Base-by-base conservation (phyloP, 768 basidiomycete genomes). In the Dictyophora rubrovolvata region DNA sequence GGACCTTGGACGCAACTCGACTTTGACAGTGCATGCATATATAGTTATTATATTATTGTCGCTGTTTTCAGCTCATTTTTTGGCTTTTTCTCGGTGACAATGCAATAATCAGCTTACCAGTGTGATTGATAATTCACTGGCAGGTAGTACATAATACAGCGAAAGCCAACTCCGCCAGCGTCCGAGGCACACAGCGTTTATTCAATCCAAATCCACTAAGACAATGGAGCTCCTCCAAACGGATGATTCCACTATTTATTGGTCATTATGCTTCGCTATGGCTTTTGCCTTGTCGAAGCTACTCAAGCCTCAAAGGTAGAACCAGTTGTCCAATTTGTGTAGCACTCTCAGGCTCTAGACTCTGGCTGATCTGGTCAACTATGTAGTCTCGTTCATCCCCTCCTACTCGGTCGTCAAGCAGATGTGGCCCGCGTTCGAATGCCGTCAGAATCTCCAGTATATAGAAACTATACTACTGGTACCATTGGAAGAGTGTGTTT, bases 351-450 rank as follows among this genome's bases (percentile, higher is more conserved):
- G n/a, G n/a, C n/a, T 46, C 59, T 33, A 17, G 48, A 17, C 11
- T 3, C 9, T 21, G 3, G 1, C 16, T 20, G 10, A 58, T 16
- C 11, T 52, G 55, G n/a, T n/a, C 65, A 28, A 47, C 52, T 34
- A 54, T 63, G 42, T 50, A 57, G 57, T 37, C 80, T 94, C 48
- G 92, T 94, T 0, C 93, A 96, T 66, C 93, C 93, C n/a, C 87
- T 97, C 63, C 78, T 95, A 9, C 79, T 97, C 1, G 93, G 93
- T 7, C 76, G 92, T 53, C 93, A 97, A 77, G 91, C 90, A 65
- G 94, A 96, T 69, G 86, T 87, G 23, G 85, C 84, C 12, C 78
- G 85, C 53, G 89, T 93, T 3, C 76, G 93, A 55, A 85, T 89
- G 66, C 78, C 86, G 12, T 77, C 80, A 8, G 88, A 94, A 73